Evolutionary conservation across 1,284 basidiomycete species (phyloP).

Genomic region (Sporisorium scitamineum): DNA sequence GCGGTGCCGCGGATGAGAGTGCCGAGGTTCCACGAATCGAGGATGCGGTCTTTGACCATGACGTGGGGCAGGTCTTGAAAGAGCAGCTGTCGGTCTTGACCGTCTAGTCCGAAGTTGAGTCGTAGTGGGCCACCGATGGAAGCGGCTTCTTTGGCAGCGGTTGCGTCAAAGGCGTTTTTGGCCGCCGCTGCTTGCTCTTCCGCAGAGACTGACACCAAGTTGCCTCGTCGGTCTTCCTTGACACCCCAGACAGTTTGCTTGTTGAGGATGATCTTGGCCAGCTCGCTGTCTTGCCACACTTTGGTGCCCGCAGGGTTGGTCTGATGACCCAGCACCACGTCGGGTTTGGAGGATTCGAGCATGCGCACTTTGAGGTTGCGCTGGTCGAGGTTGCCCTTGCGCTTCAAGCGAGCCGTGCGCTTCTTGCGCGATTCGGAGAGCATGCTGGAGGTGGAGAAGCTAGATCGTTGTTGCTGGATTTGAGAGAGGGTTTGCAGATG

Average conservation of each 20-base stretch:
- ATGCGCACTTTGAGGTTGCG: slow-evolving; percentile 64
- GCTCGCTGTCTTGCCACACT: slow-evolving; percentile 59
- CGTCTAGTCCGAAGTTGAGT: slow-evolving; percentile 64
- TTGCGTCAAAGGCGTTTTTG: slow-evolving; percentile 14
- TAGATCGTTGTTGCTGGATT: slow-evolving; percentile 14
- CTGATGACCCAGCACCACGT: slow-evolving; percentile 78
- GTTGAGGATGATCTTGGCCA: slow-evolving; percentile 56
- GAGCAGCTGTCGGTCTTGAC: slow-evolving; percentile 55
- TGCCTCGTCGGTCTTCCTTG: slow-evolving; percentile 62
- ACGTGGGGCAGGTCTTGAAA: slow-evolving; percentile 64
- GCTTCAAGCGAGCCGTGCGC: slow-evolving; percentile 54
- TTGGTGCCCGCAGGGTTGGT: slow-evolving; percentile 70
- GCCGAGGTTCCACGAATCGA: slow-evolving; percentile 54
- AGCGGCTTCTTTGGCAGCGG: slow-evolving; percentile 15
- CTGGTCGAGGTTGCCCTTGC: slow-evolving; percentile 67
- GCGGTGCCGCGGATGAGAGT: slow-evolving; percentile 40
- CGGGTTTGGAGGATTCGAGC: slow-evolving; percentile 72
- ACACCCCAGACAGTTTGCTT: slow-evolving; percentile 66
- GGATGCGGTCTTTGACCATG: slow-evolving; percentile 63
- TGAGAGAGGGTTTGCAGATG: slow-evolving; percentile 5
- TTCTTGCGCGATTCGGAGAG: slow-evolving; percentile 54
- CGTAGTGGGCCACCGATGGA: slow-evolving; percentile 53
- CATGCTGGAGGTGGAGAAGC: slow-evolving; percentile 46
- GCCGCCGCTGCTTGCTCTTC: not conserved
- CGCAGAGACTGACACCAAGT: slow-evolving; percentile 42